Base-by-base conservation (phyloP, 495 filamentous ascomycete genomes). In the Amorphotheca resinae region DNA sequence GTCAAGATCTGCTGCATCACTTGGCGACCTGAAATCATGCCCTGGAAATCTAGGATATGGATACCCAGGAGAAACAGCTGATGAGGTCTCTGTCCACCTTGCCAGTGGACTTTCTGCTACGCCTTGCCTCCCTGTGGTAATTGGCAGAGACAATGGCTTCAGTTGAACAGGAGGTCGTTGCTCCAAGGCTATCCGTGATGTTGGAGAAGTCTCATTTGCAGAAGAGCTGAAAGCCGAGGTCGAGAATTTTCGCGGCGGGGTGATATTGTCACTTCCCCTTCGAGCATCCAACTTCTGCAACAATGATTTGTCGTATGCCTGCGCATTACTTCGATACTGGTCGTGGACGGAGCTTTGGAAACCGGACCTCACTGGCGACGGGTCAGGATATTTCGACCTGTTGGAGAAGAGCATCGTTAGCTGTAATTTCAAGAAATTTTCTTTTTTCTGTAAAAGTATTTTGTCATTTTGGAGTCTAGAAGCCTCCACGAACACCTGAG, bases 281-380 rank as follows among this genome's bases (percentile, higher is more conserved):
- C 42, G 70, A 57, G 62, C 77, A 72, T 64, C 83, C 66, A 66
- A 77, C 56, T 83, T 88, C 34, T 82, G 84, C 20, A 91, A 61
- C 39, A 89, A 63, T 45, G 80, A 79, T 55, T 80, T 80, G 51
- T 93, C 87, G 53, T 91, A 91, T 21, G 75, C 74, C 51, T 83
- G 76, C 12, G 74, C 79, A 44, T 69, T 75, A 55, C 66, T 63
- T 66, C 81, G 64, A 21, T 59, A 70, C 42, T 65, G 61, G 44
- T 68, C 57, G 41, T 72, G 67, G 38, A 52, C 62, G 51, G 36
- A 64, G 50, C 47, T 63, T 65, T 61, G 60, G 59, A 51, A 53
- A 25, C 54, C 30, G 38, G 51, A 43, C 41, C 38, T 38, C 14
- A 44, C 38, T 35, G 44, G 21, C 35, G 47, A n/a, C 31, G 54